Evolutionary conservation across 2,329 filamentous ascomycete genomes (phyloP), one percentile per base, ranked within the genome.

Genomic region (Alternaria sp.): DNA sequence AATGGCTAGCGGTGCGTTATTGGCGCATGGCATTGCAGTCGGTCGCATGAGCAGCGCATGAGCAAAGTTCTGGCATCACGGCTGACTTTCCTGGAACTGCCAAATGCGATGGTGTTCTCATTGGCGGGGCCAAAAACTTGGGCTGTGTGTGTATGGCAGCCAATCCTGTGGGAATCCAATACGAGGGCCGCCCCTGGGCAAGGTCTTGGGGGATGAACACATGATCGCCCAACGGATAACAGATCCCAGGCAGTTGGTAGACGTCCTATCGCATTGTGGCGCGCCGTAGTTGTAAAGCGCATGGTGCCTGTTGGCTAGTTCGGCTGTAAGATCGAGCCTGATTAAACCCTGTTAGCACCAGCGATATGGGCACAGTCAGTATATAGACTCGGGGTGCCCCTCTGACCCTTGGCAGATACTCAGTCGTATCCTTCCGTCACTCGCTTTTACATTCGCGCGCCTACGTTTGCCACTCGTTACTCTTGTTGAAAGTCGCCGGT

Each of bases 331-430:
- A 32, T 28, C 25, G 45, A 36, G 45, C 45, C 50, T 65, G 32
- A 17, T 50, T 25, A 28, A 55, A 51, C 62, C 62, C 47, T 59
- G 56, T 59, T 26, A 59, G 50, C 43, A 56, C 19, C 13, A 43
- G 51, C 52, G 17, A 23, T 57, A 51, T 25, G 32, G 43, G 59
- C 17, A 28, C 50, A 12, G 26, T 50, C 36, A 12, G 49, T 61
- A 60, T 63, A 63, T 66, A 63, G 52, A 50, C 30, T 66, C 36
- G 36, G 50, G 49, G 32, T 21, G 45, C 54, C 40, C 46, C 26
- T 55, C 11, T 26, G 25, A n/a, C 40, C 32, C 60, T 45, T 40
- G 49, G 45, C 30, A 32, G 23, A n/a, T 13, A 21, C 10, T 9
- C 28, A 6, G n/a, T 45, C 57, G 21, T 54, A 44, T 47, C 47